These are phyloP conservation scores for Cynara cardunculus DNA, from an alignment of 129 eudicot genomes.

Conservation along the genomic window DNA sequence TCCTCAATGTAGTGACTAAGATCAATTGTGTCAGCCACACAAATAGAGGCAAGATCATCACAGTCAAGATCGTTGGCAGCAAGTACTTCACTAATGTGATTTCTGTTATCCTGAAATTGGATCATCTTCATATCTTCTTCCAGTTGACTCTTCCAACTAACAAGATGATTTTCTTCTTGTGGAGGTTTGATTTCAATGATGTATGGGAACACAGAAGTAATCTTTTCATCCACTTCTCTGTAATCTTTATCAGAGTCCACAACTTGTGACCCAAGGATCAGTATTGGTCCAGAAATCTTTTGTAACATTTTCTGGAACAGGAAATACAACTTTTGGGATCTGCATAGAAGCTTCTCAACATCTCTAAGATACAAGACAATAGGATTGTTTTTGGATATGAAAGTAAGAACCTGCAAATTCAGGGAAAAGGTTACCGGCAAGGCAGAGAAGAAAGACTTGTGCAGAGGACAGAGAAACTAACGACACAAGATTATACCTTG, in stretches of 20 bases:
- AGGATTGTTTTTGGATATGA: slow-evolving; percentile 62
- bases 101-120: slow-evolving; percentile 75
- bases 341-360: slow-evolving; percentile 74
- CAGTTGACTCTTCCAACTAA: slow-evolving; percentile 82
- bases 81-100: slow-evolving; percentile 86
- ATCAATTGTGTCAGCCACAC: slow-evolving; percentile 65
- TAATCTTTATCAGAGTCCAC: slow-evolving; percentile 45
- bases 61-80: slow-evolving; percentile 87
- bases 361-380: slow-evolving; percentile 81
- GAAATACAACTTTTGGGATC: slow-evolving; percentile 57
- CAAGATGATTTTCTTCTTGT: slow-evolving; percentile 70
- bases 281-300: slow-evolving; percentile 61
- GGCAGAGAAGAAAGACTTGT: neutral
- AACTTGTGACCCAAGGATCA: slow-evolving; percentile 80
- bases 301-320: slow-evolving; percentile 83
- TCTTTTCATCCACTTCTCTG: slow-evolving; percentile 64
- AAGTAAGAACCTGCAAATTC: slow-evolving; percentile 58
- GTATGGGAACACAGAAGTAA: slow-evolving; percentile 70
- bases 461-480: neutral
- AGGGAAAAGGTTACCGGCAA: neutral
- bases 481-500: slow-evolving; percentile 48
- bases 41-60: slow-evolving; percentile 78
- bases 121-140: slow-evolving; percentile 96
- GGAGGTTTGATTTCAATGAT: slow-evolving; percentile 86
- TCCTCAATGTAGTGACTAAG: slow-evolving; percentile 83